A percentile compares a stretch with the other conserved stretches of the same genome.
Conservation (phyloP, 2,329 filamentous ascomycete species). For the Diaporthe sp. region DNA sequence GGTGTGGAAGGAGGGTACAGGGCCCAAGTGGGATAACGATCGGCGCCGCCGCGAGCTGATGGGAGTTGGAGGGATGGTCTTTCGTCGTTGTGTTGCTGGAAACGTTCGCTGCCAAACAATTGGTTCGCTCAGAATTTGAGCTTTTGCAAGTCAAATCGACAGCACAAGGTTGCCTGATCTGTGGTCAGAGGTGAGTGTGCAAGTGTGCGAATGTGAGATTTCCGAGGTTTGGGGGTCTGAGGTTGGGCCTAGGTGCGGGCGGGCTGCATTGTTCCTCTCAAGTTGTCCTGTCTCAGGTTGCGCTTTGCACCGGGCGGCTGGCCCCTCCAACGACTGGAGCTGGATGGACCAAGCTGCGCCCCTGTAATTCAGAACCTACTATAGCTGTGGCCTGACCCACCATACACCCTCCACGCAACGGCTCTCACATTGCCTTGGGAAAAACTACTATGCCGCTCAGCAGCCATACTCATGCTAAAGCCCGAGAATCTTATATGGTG, state of each 20-base stretch:
- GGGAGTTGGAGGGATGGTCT: neutral
- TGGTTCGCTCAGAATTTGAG: neutral
- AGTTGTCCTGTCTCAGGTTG: constrained; percentile 24
- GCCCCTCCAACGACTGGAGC: constrained; percentile 21
- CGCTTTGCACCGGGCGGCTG: neutral
- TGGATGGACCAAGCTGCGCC: constrained; percentile 20
- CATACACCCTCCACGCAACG: neutral
- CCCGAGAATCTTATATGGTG: too few species aligned
- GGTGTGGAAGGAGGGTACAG: constrained; percentile 18
- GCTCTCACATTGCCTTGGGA: neutral
- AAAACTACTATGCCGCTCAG: neutral
- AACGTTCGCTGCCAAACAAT: neutral
- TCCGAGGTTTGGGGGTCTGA: constrained; percentile 12
- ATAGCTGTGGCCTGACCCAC: neutral
- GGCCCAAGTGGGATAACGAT: constrained; percentile 19
- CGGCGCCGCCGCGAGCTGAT: constrained; percentile 12
- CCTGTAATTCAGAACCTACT: constrained; percentile 4
- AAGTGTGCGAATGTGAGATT: constrained; percentile 18
- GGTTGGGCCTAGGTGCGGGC: constrained; percentile 3
- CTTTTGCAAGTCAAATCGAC: neutral
- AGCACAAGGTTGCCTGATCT: constrained; percentile 3
- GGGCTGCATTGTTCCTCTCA: constrained; percentile 8
- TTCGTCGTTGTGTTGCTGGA: neutral
- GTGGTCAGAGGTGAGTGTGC: neutral
- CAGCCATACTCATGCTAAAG: too few species aligned